Conservation (phyloP, 139 green algal genomes). For the Asterochloris erici region DNA sequence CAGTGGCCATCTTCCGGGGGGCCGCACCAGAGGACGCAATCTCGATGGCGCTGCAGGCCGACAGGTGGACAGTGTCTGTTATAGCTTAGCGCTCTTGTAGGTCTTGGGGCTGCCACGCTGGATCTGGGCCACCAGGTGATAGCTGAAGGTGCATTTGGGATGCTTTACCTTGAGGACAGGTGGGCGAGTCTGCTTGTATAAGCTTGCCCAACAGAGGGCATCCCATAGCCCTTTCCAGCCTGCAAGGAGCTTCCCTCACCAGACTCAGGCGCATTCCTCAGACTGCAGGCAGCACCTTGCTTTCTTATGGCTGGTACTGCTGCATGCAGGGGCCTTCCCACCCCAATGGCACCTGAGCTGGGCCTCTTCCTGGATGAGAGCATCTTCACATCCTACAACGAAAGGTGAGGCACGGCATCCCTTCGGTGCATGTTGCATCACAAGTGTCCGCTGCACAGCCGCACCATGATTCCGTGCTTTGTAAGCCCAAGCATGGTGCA, state of each 20-base stretch:
- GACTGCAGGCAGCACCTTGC: neutral
- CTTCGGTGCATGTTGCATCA: neutral
- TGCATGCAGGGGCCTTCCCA: constrained; percentile 20
- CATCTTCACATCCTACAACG: constrained; percentile 68
- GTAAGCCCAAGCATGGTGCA: neutral
- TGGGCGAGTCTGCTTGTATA: neutral
- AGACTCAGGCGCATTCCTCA: constrained; percentile 1
- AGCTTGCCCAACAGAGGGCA: too few relatives aligned
- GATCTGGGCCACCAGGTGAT: too few relatives aligned
- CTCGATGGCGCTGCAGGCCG: constrained; percentile 41
- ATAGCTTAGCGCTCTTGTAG: neutral
- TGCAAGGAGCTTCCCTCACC: neutral
- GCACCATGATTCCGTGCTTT: neutral
- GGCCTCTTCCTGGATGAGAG: constrained; percentile 82
- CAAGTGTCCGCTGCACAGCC: neutral
- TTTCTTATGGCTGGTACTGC: neutral
- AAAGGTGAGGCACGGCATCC: constrained; percentile 15
- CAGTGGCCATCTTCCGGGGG: constrained; percentile 65
- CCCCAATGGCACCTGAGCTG: constrained; percentile 82
- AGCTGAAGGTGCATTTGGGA: neutral
- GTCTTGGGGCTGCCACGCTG: neutral
- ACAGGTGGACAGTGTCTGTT: constrained; percentile 13
- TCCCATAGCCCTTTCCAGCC: neutral
- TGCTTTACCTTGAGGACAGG: too few relatives aligned
- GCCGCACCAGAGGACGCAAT: constrained; percentile 36